phyloP scores from a whole-genome alignment of 331 rosid species.

The Prunus yedoensis region DNA sequence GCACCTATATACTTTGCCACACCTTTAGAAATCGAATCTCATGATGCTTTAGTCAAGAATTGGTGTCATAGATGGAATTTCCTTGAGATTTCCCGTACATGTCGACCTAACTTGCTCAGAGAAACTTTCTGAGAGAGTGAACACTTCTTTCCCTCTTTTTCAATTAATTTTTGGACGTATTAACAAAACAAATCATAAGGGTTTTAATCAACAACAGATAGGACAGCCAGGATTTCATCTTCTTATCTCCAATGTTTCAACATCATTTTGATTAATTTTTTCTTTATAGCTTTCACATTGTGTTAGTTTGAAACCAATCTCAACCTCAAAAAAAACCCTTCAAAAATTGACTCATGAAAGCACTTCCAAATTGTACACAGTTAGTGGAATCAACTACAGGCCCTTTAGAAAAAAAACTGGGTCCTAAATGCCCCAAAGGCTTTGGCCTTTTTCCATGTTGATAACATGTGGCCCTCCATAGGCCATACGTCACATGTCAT shows the following conservation, averaged over 20 bases:
- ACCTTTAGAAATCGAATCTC: background rate
- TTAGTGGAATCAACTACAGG: constrained; percentile 15
- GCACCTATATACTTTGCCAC: background rate
- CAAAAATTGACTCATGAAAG: background rate
- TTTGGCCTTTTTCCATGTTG: background rate
- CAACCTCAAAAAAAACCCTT: too few relatives aligned
- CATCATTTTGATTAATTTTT: constrained; percentile 11
- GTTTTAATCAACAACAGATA: background rate
- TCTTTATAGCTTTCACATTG: background rate
- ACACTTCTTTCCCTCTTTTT: background rate
- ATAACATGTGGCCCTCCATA: background rate
- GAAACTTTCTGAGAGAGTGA: background rate
- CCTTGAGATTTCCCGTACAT: background rate
- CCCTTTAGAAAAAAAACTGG: background rate
- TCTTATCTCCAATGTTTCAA: constrained; percentile 28
- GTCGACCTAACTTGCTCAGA: background rate
- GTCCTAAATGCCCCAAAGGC: constrained; percentile 3
- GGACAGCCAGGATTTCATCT: constrained; percentile 14
- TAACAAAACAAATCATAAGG: background rate
- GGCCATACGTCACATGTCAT: constrained; percentile 14
- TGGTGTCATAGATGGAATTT: constrained; percentile 2
- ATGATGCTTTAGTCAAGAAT: background rate
- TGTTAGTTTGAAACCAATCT: background rate
- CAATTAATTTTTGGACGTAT: background rate
- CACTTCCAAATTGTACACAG: background rate